phyloP scores from a whole-genome alignment of 306 rosid species.

The Cyamopsis tetragonoloba region DNA sequence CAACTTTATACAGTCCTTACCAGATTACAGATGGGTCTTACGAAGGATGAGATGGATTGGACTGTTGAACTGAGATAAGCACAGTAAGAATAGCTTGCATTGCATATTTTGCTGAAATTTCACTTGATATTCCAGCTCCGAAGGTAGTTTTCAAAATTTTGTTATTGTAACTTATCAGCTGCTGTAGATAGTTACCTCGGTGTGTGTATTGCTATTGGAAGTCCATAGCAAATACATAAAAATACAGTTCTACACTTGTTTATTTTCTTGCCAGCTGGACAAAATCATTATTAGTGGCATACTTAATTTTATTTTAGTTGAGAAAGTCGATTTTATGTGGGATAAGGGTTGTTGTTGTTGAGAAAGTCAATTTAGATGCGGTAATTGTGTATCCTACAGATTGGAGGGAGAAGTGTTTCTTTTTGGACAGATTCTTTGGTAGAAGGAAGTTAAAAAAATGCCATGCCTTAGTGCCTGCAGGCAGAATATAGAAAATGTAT shows the following conservation, averaged over 20 bases:
- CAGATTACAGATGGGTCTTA: slow-evolving; percentile 88
- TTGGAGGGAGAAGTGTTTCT: neutral
- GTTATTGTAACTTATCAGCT: slow-evolving; percentile 2
- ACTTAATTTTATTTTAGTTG: neutral
- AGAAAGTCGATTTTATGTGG: too few relatives aligned
- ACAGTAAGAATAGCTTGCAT: neutral
- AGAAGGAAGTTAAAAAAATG: neutral
- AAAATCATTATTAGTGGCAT: neutral
- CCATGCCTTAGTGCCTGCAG: neutral
- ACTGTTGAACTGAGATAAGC: slow-evolving; percentile 65
- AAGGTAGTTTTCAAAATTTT: neutral
- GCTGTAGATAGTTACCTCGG: slow-evolving; percentile 10
- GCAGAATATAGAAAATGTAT: too few relatives aligned
- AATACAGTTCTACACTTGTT: slow-evolving; percentile 12
- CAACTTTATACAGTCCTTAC: slow-evolving; percentile 80
- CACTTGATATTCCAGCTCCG: neutral
- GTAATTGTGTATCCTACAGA: neutral
- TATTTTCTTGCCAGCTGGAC: slow-evolving; percentile 22
- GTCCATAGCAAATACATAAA: slow-evolving; percentile 8
- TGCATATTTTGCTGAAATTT: neutral
- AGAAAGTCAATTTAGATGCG: too few relatives aligned
- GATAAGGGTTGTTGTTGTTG: too few relatives aligned
- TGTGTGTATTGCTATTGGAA: slow-evolving; percentile 16
- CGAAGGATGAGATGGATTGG: slow-evolving; percentile 82
- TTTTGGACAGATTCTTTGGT: neutral